These are phyloP conservation scores for Arthrobotrys iridis DNA, from an alignment of 2,329 filamentous ascomycete genomes.

Conservation along the genomic window DNA sequence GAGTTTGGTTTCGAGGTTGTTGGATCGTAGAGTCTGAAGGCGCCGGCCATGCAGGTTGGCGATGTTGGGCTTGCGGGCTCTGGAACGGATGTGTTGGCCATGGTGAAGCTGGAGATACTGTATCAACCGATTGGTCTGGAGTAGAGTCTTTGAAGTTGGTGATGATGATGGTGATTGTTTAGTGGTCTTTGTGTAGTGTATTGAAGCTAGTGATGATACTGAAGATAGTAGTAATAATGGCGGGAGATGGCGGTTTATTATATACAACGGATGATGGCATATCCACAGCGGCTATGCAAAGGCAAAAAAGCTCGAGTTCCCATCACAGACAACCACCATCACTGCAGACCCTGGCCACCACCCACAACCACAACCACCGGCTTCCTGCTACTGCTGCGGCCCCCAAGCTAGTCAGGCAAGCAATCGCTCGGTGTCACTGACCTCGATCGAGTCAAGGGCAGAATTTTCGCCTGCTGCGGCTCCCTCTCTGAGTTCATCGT, in stretches of 20 bases:
- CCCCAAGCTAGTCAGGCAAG: not conserved
- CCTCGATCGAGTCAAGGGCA: constrained; percentile 1
- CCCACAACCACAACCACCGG: not conserved
- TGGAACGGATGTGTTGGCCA: constrained; percentile 38
- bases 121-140: not conserved
- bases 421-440: constrained; percentile 12
- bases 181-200: no score
- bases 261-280: not conserved
- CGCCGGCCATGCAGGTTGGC: constrained; percentile 26
- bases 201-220: not conserved
- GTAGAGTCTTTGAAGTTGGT: not conserved
- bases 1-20: constrained; percentile 4
- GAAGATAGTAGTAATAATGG: not conserved
- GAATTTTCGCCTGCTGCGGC: constrained; percentile 32
- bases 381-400: constrained; percentile 13
- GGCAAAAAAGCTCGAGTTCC: not conserved
- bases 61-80: constrained; percentile 46
- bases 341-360: constrained; percentile 20
- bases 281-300: constrained; percentile 33
- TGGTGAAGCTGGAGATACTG: constrained; percentile 16
- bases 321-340: constrained; percentile 1
- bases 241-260: not conserved
- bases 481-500: not conserved
- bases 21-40: constrained; percentile 46
- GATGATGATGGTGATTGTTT: no score